Percentiles rank a stretch among this genome's conserved stretches.
Evolutionary conservation across 1,284 basidiomycete genomes (phyloP).

Genomic region (Chiua sp.): DNA sequence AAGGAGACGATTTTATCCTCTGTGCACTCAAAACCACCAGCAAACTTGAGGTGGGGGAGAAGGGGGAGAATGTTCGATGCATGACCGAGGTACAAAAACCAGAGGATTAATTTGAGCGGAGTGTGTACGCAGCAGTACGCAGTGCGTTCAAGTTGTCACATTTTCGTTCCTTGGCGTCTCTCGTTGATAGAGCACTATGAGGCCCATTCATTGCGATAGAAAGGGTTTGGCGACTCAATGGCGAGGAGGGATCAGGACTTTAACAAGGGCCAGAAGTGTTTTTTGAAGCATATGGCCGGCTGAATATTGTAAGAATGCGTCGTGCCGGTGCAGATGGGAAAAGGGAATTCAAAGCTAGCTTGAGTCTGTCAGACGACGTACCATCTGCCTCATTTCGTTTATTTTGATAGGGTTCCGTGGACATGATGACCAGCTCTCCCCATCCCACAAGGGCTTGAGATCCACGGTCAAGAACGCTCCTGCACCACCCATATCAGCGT

Average conservation of each 20-base stretch:
- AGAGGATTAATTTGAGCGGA: slow-evolving; percentile 78
- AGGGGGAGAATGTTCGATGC: slow-evolving; percentile 76
- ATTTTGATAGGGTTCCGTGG: slow-evolving; percentile 77
- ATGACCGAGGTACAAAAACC: slow-evolving; percentile 74
- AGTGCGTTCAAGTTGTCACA: slow-evolving; percentile 59
- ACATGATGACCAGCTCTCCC: slow-evolving; percentile 83
- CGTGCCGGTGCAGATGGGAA: slow-evolving; percentile 67
- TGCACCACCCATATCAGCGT: slow-evolving; percentile 73
- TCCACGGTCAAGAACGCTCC: slow-evolving; percentile 82
- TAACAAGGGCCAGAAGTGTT: slow-evolving; percentile 85
- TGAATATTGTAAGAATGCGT: slow-evolving; percentile 90
- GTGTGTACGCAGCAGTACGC: slow-evolving; percentile 89
- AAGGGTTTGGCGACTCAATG: slow-evolving; percentile 97
- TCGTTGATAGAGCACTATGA: not conserved
- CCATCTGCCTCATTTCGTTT: not conserved
- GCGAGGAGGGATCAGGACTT: slow-evolving; percentile 69
- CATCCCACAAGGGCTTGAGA: slow-evolving; percentile 81
- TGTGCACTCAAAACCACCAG: slow-evolving; percentile 67
- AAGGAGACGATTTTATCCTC: slow-evolving; percentile 71
- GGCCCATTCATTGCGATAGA: slow-evolving; percentile 50
- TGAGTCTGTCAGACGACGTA: not conserved
- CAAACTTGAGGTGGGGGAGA: slow-evolving; percentile 81
- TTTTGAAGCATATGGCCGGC: slow-evolving; percentile 83
- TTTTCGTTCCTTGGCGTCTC: not conserved
- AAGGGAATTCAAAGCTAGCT: slow-evolving; percentile 82